These are phyloP conservation scores for Helianthus annuus DNA, from an alignment of 129 eudicot species.

Conservation along the genomic window DNA sequence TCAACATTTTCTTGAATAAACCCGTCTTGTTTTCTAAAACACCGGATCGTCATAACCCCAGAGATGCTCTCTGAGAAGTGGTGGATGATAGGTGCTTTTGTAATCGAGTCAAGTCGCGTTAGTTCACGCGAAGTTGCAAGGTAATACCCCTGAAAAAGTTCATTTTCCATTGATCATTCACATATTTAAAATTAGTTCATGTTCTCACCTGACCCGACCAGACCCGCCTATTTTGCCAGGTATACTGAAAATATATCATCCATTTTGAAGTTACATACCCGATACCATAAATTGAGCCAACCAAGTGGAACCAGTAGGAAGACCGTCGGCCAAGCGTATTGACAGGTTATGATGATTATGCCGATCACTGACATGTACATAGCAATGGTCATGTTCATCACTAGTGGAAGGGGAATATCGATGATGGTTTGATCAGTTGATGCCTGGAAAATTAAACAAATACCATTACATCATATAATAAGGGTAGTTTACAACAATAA, in stretches of 20 bases:
- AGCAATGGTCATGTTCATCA: conserved; percentile 40
- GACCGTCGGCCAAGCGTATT: conserved; percentile 72
- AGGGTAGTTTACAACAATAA: too few species aligned
- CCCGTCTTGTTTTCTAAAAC: conserved; percentile 49
- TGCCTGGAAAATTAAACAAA: conserved; percentile 43
- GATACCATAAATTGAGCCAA: conserved; percentile 79
- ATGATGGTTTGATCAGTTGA: conserved; percentile 70
- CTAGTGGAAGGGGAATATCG: conserved; percentile 58
- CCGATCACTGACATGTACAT: conserved; percentile 55
- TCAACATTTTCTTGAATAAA: conserved; percentile 55
- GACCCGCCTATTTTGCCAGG: too few species aligned
- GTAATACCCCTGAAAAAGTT: conserved; percentile 52
- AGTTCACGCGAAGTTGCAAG: conserved; percentile 72
- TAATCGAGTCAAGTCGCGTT: conserved; percentile 63
- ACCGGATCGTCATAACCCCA: conserved; percentile 68
- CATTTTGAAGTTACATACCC: conserved; percentile 40
- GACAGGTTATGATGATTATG: conserved; percentile 55
- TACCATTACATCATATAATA: too few species aligned
- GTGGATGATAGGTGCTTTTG: conserved; percentile 70
- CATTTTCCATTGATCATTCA: too few species aligned
- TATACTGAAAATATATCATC: too few species aligned
- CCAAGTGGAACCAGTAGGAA: conserved; percentile 56
- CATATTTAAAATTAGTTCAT: neutral
- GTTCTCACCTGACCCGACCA: neutral
- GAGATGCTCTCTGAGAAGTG: conserved; percentile 70